These are phyloP conservation scores for Wallacemonas sp. DNA, from an alignment of 208 protist species.

Conservation along the genomic window DNA sequence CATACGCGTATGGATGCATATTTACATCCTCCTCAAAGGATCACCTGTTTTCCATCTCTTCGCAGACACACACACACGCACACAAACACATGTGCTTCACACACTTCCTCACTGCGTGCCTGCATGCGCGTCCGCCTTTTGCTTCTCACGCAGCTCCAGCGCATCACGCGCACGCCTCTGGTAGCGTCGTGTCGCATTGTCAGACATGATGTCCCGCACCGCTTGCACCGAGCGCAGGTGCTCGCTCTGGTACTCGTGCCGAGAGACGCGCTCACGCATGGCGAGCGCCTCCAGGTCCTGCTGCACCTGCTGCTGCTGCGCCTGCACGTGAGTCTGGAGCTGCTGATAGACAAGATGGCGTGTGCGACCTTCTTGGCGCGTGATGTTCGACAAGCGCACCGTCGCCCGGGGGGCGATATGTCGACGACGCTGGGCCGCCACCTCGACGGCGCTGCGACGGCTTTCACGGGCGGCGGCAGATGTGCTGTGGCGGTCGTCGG, in stretches of 20 bases:
- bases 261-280: conserved; percentile 37
- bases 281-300: conserved; percentile 30
- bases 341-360: conserved; percentile 41
- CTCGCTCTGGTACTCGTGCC: conserved; percentile 36
- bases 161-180: conserved; percentile 15
- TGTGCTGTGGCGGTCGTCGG: too few relatives aligned
- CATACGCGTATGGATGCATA: too few relatives aligned
- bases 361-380: conserved; percentile 28
- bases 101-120: conserved; percentile 4
- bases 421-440: conserved; percentile 3
- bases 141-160: conserved; percentile 20
- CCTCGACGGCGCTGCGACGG: conserved; percentile 5
- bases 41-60: too few relatives aligned
- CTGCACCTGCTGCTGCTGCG: conserved; percentile 30
- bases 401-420: conserved; percentile 9
- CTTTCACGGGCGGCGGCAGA: too few relatives aligned
- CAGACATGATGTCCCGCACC: conserved; percentile 12
- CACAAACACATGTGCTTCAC: too few relatives aligned
- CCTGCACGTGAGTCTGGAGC: conserved; percentile 32
- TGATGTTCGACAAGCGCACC: conserved; percentile 36
- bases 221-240: conserved; percentile 25
- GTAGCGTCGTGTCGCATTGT: conserved; percentile 12
- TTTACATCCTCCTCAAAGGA: too few relatives aligned
- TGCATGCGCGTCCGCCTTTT: background rate
- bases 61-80: too few relatives aligned